Base-by-base conservation (phyloP, 768 basidiomycete species). In the Russula olivacea region DNA sequence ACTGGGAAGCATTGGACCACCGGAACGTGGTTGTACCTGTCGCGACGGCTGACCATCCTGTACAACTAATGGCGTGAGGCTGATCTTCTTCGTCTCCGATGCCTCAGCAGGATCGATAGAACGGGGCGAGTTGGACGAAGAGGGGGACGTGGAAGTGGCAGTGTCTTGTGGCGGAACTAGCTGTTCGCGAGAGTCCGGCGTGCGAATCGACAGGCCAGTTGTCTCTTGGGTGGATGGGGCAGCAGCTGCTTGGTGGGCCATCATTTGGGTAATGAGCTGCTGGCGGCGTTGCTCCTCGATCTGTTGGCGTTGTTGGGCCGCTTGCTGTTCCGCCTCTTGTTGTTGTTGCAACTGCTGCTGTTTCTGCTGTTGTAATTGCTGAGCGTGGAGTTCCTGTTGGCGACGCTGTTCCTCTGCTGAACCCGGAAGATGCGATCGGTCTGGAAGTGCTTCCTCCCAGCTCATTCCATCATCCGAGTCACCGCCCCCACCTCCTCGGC, bases 401-500 rank as follows among this genome's bases (percentile, higher is more conserved):
- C 71, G 74, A 41, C 70, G 73, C 61, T 72, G 56, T 32, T 58
- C 62, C 41, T 69, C 61, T 4, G 75, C 75, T 15, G 79, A 61
- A 64, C 70, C 41, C 48, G 67, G 30, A 14, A 73, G 68, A 49
- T 65, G 15, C 3, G 71, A 72, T 58, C 79, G 78, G 58, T 81
- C 83, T 2, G 82, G 85, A 12, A 79, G 81, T 41, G 78, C 74
- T 58, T 92, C 89, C 53, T 93, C 92, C 93, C 94, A 95, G 63
- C 82, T 81, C 83, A 95, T 90, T 2, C 86, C 88, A 69, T 94
- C 93, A 64, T 93, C 91, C 0, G 81, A 83, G 57, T 89, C 88
- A 79, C 40, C 57, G 79, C 56, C 57, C 34, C 38, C 63, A 15
- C 25, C 54, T 43, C 50, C 63, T 21, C 58, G 63, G 48, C 54